A percentile compares a stretch with the other conserved stretches of the same genome.
Conservation (phyloP, 345 rosid species). For the Populus simonii region DNA sequence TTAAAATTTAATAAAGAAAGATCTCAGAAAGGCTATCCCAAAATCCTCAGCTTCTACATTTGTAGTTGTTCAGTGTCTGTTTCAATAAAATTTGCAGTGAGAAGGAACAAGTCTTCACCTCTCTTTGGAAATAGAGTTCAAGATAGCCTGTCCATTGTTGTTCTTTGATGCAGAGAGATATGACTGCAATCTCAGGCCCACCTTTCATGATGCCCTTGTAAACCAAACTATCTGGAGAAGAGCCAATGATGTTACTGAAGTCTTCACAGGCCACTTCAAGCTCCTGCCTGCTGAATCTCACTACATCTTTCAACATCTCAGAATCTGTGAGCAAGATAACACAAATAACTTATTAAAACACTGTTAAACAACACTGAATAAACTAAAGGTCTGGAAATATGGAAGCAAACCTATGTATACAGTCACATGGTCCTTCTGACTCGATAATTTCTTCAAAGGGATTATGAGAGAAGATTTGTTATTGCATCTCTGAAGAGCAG, state of each 20-base stretch:
- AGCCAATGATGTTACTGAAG: slow-evolving; percentile 95
- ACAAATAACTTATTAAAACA: background rate
- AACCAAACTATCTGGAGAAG: slow-evolving; percentile 86
- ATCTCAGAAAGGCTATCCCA: slow-evolving; percentile 9
- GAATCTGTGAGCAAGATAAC: slow-evolving; percentile 48
- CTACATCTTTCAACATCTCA: slow-evolving; percentile 74
- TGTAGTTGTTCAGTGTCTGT: slow-evolving; percentile 1
- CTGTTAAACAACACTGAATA: background rate
- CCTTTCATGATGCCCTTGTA: slow-evolving; percentile 89
- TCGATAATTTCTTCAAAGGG: slow-evolving; percentile 92
- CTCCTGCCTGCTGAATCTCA: slow-evolving; percentile 83
- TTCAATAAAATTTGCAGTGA: background rate
- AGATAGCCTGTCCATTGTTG: slow-evolving; percentile 92
- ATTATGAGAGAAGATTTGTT: slow-evolving; percentile 76
- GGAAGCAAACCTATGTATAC: slow-evolving; percentile 67
- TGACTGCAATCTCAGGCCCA: slow-evolving; percentile 95
- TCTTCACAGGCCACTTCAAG: slow-evolving; percentile 99
- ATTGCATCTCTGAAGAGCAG: slow-evolving; percentile 69
- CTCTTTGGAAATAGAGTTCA: slow-evolving; percentile 90
- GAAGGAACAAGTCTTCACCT: slow-evolving; percentile 46
- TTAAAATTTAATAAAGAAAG: slow-evolving; percentile 8
- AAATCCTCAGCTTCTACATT: slow-evolving; percentile 1
- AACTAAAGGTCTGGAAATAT: slow-evolving; percentile 2
- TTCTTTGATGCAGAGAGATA: slow-evolving; percentile 80
- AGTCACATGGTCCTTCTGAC: slow-evolving; percentile 66